These are phyloP conservation scores for Mallotus japonicus DNA, from an alignment of 441 rosid genomes.

Conservation along the genomic window DNA sequence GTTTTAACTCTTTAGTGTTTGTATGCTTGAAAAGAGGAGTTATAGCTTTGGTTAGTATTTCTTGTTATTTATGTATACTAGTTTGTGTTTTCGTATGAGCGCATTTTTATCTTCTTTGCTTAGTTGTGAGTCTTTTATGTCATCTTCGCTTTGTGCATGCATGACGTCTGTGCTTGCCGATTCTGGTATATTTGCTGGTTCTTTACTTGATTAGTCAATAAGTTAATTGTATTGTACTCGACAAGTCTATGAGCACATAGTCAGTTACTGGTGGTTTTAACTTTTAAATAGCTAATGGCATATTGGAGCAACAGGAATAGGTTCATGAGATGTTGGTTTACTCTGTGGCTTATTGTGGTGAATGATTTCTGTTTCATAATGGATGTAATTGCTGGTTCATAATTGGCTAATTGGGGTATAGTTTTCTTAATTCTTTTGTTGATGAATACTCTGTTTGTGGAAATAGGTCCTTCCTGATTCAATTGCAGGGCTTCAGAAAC, in stretches of 20 bases:
- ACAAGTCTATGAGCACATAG: background rate
- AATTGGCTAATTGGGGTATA: background rate
- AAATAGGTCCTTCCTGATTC: conserved; percentile 77
- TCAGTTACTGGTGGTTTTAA: background rate
- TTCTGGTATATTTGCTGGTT: background rate
- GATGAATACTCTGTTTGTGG: conserved; percentile 12
- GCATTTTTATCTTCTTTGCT: background rate
- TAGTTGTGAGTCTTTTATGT: background rate
- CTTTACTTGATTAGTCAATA: background rate
- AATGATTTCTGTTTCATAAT: too few species aligned
- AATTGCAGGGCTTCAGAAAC: conserved; percentile 56
- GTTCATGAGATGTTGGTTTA: background rate
- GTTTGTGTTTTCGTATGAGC: background rate
- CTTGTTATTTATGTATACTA: background rate
- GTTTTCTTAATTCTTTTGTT: conserved; percentile 10
- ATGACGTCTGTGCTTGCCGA: background rate
- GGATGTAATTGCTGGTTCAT: background rate
- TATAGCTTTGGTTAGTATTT: background rate
- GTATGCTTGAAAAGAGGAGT: background rate
- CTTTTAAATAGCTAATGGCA: background rate
- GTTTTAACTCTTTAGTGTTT: background rate
- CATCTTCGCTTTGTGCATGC: background rate
- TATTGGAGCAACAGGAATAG: background rate
- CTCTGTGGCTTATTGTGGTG: background rate
- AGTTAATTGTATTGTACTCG: background rate